These are phyloP conservation scores for Neofusicoccum ribis DNA, from an alignment of 2,329 filamentous ascomycete species.

Conservation along the genomic window DNA sequence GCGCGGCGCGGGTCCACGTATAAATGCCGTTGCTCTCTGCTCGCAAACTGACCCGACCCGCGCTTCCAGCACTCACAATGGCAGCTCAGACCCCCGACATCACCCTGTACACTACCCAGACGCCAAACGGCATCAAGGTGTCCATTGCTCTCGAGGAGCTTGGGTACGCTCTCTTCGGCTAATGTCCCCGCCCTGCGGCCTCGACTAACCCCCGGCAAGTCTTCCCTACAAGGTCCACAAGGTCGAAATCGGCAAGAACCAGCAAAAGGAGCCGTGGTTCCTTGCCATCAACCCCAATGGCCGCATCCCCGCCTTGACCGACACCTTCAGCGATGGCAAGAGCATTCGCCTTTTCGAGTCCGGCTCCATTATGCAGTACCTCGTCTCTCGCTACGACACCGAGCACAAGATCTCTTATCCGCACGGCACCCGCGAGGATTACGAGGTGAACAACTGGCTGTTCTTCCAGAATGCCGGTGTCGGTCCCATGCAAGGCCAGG, in stretches of 20 bases:
- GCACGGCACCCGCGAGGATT: constrained; percentile 68
- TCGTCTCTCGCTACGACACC: constrained; percentile 77
- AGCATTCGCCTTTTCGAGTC: constrained; percentile 78
- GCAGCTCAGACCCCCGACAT: constrained; percentile 45
- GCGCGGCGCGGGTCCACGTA: background rate
- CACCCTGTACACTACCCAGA: constrained; percentile 77
- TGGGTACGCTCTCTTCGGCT: constrained; percentile 31
- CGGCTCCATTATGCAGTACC: constrained; percentile 80
- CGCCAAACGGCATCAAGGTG: constrained; percentile 88
- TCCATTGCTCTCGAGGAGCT: constrained; percentile 86
- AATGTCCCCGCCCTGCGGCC: background rate
- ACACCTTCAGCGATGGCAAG: constrained; percentile 72
- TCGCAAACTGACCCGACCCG: background rate
- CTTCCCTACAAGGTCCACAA: constrained; percentile 75
- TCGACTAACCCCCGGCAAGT: constrained; percentile 20
- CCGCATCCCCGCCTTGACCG: constrained; percentile 83
- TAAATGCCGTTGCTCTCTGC: background rate
- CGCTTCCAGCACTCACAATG: constrained; percentile 9
- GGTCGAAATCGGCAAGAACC: constrained; percentile 71
- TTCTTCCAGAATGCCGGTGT: constrained; percentile 73
- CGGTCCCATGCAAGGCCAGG: constrained; percentile 69
- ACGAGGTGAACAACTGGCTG: constrained; percentile 77
- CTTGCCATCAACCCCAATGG: constrained; percentile 91
- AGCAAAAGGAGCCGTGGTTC: constrained; percentile 87
- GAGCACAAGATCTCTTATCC: constrained; percentile 80